phyloP scores from a whole-genome alignment of 306 rosid species.

The Citrullus mucosospermus region DNA sequence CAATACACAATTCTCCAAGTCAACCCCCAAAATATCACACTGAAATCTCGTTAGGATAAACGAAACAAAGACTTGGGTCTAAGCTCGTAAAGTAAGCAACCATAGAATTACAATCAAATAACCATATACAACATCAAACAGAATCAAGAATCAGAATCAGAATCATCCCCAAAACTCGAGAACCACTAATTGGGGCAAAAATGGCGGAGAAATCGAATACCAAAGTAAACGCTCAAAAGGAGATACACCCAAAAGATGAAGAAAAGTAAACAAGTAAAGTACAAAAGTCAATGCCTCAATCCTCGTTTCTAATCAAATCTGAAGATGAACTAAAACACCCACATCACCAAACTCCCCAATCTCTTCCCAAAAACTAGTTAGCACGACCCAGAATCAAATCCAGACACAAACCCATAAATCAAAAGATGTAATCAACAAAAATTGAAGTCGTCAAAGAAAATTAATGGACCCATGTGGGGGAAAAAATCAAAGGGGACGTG shows the following conservation, averaged over 20 bases:
- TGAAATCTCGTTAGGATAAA: neutral
- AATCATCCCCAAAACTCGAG: neutral
- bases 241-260: neutral
- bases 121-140: neutral
- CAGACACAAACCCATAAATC: neutral
- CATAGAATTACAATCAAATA: neutral
- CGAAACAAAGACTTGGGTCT: slow-evolving; percentile 8
- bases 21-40: slow-evolving; percentile 27
- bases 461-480: neutral
- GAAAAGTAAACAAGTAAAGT: neutral
- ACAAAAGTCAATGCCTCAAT: slow-evolving; percentile 6
- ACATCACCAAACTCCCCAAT: neutral
- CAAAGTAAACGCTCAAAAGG: neutral
- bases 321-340: neutral
- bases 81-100: neutral
- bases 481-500: neutral
- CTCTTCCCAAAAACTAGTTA: neutral
- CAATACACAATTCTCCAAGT: slow-evolving; percentile 24
- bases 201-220: neutral
- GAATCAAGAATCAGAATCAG: neutral
- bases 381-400: neutral
- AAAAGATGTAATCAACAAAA: slow-evolving; percentile 9
- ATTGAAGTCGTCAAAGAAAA: neutral
- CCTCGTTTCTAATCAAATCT: neutral
- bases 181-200: neutral